Conservation (phyloP, 2,329 filamentous ascomycete species). For the Achaetomium macrosporum region DNA sequence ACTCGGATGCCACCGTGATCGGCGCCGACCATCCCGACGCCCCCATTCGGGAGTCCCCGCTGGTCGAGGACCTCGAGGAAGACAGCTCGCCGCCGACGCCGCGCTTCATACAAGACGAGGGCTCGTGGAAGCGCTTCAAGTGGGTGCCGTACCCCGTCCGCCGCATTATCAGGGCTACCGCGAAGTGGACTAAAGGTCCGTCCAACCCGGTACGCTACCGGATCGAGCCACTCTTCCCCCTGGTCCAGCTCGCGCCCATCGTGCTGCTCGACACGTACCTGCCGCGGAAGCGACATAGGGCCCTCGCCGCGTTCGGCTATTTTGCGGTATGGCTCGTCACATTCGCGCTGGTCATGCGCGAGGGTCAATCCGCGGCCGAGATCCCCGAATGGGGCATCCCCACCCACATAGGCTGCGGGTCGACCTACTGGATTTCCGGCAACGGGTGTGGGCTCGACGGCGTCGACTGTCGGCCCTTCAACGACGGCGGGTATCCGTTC, state of each 20-base stretch:
- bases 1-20: conserved; percentile 12
- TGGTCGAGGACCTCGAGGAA: conserved; percentile 43
- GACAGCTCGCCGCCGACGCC: conserved; percentile 45
- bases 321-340: conserved; percentile 62
- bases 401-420: conserved; percentile 58
- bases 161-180: conserved; percentile 37
- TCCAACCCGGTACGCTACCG: conserved; percentile 43
- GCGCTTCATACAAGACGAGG: conserved; percentile 54
- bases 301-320: conserved; percentile 53
- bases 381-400: conserved; percentile 64
- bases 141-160: conserved; percentile 55
- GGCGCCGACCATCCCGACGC: conserved; percentile 37
- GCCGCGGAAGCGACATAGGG: conserved; percentile 52
- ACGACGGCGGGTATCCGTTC: conserved; percentile 63
- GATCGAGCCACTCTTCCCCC: conserved; percentile 58
- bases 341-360: conserved; percentile 63
- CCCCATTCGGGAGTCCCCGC: conserved; percentile 31
- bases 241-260: conserved; percentile 61
- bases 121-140: conserved; percentile 44
- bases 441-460: conserved; percentile 72
- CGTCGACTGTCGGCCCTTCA: conserved; percentile 68
- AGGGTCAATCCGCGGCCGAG: conserved; percentile 53
- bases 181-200: conserved; percentile 52
- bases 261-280: conserved; percentile 56
- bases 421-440: conserved; percentile 63